Percentiles rank a stretch among this genome's conserved stretches.
These are phyloP conservation scores for Exophiala dermatitidis DNA, from an alignment of 2,329 filamentous ascomycete genomes.

Conservation along the genomic window DNA sequence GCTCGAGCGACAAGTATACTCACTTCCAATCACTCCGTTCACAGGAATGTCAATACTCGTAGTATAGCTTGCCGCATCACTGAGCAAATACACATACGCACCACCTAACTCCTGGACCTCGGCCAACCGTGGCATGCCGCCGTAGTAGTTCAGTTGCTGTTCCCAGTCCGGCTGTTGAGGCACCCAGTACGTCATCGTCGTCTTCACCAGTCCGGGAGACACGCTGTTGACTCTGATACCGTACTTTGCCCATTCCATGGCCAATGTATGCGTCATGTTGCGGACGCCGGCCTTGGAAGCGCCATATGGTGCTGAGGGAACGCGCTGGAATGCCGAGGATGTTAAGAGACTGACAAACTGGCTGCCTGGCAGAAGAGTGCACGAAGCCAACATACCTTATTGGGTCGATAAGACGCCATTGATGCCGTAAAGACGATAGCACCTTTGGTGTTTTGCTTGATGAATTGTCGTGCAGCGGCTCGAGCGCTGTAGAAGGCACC, in stretches of 20 bases:
- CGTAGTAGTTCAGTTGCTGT: constrained; percentile 52
- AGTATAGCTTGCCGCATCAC: constrained; percentile 39
- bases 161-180: constrained; percentile 50
- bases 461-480: constrained; percentile 33
- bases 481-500: constrained; percentile 31
- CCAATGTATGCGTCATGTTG: constrained; percentile 57
- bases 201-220: constrained; percentile 21
- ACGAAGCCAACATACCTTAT: constrained; percentile 29
- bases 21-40: background rate
- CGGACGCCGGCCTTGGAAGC: constrained; percentile 58
- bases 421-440: constrained; percentile 41
- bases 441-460: constrained; percentile 36
- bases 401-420: constrained; percentile 46
- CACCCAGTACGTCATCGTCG: constrained; percentile 46
- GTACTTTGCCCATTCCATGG: constrained; percentile 23
- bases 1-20: too few species aligned
- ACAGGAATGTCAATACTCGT: constrained; percentile 36
- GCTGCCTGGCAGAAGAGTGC: background rate
- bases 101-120: constrained; percentile 49
- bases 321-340: constrained; percentile 35
- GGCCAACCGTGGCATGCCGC: constrained; percentile 50
- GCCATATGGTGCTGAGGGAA: constrained; percentile 25
- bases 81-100: constrained; percentile 52
- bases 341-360: too few species aligned
- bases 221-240: constrained; percentile 24